These are phyloP conservation scores for Incumbomyces delicatus DNA, from an alignment of 2,329 filamentous ascomycete genomes.

Conservation along the genomic window DNA sequence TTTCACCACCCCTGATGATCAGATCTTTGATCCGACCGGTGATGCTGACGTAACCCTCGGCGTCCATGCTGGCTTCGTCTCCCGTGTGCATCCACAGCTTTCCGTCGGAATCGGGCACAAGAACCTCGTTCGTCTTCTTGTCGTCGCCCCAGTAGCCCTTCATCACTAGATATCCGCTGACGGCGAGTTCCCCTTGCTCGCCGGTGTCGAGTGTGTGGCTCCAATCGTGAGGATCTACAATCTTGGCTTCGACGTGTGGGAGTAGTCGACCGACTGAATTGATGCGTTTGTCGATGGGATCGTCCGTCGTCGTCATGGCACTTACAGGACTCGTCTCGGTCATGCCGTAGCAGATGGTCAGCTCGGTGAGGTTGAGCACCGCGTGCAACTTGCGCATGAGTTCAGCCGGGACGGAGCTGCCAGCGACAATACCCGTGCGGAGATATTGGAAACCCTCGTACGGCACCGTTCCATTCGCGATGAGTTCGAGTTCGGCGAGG, in stretches of 20 bases:
- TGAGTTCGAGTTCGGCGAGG: conserved; percentile 70
- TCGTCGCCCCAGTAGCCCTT: conserved; percentile 78
- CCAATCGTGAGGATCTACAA: conserved; percentile 67
- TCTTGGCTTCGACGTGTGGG: conserved; percentile 70
- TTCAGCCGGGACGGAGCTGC: conserved; percentile 65
- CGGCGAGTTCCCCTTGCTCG: conserved; percentile 68
- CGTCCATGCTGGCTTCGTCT: conserved; percentile 77
- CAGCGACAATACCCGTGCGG: conserved; percentile 84
- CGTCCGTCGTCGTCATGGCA: conserved; percentile 70
- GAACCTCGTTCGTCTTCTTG: conserved; percentile 57
- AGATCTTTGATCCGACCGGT: conserved; percentile 62
- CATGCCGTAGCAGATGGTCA: conserved; percentile 96
- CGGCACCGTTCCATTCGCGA: conserved; percentile 44
- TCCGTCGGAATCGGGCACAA: conserved; percentile 34
- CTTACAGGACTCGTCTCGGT: conserved; percentile 68
- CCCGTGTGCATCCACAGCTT: conserved; percentile 82
- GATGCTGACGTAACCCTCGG: conserved; percentile 69
- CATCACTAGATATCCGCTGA: conserved; percentile 81
- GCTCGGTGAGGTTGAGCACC: conserved; percentile 63
- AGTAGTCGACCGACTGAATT: conserved; percentile 69
- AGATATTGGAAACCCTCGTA: conserved; percentile 53
- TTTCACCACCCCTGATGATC: conserved; percentile 91
- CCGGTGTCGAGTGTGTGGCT: conserved; percentile 51
- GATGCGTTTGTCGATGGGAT: conserved; percentile 64
- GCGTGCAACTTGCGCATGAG: conserved; percentile 59